phyloP scores from a whole-genome alignment of 1,284 basidiomycete genomes.

The Volvariella volvacea region DNA sequence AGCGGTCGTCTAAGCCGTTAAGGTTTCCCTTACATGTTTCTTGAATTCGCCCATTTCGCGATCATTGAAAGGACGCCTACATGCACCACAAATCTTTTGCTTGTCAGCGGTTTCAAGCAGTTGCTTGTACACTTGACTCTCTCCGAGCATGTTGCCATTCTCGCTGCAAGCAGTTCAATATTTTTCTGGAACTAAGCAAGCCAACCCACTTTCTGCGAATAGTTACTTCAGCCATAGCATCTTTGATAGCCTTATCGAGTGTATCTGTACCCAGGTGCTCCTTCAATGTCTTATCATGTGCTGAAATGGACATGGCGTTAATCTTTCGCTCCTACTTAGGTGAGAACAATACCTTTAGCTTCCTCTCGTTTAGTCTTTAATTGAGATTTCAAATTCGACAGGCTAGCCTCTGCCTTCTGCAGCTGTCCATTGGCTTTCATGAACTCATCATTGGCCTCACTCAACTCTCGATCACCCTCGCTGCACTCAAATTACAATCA shows the following conservation, averaged over 20 bases:
- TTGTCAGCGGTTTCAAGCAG: constrained; percentile 57
- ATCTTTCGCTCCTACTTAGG: too few relatives aligned
- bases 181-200: neutral
- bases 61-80: constrained; percentile 63
- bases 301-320: constrained; percentile 28
- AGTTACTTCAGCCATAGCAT: constrained; percentile 47
- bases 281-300: constrained; percentile 47
- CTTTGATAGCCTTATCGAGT: constrained; percentile 52
- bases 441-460: constrained; percentile 46
- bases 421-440: constrained; percentile 46
- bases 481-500: constrained; percentile 28
- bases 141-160: constrained; percentile 27
- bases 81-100: constrained; percentile 71
- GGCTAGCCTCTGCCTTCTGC: constrained; percentile 55
- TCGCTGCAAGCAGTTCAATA: constrained; percentile 12
- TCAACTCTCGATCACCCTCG: constrained; percentile 59
- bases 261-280: constrained; percentile 33
- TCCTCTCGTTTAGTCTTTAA: constrained; percentile 62
- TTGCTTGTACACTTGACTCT: constrained; percentile 53
- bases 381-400: constrained; percentile 53
- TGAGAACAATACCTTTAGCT: constrained; percentile 39
- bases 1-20: neutral
- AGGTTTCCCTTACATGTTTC: constrained; percentile 42
- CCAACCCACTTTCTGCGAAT: constrained; percentile 46
- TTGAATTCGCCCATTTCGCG: constrained; percentile 62